Conservation (phyloP, 495 filamentous ascomycete genomes). For the Acidomyces sp. region DNA sequence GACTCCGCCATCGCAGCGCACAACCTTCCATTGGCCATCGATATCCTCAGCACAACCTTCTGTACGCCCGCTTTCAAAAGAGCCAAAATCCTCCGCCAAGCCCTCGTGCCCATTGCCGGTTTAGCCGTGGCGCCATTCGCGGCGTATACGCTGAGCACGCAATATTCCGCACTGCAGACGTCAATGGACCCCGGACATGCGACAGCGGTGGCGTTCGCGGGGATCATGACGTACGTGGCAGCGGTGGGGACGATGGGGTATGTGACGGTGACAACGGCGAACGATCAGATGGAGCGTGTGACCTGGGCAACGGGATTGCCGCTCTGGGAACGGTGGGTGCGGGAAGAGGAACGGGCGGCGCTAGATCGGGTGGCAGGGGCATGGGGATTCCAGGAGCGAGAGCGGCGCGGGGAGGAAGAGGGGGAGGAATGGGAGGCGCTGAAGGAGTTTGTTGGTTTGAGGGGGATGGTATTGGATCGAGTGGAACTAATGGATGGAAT, state of each 20-base stretch:
- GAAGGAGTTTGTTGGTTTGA: slow-evolving; percentile 62
- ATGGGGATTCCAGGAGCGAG: slow-evolving; percentile 80
- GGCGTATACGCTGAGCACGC: slow-evolving; percentile 52
- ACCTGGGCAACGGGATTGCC: slow-evolving; percentile 73
- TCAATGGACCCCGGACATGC: slow-evolving; percentile 57
- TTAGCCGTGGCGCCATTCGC: slow-evolving; percentile 51
- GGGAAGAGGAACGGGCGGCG: slow-evolving; percentile 86
- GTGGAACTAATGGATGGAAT: slow-evolving; percentile 84
- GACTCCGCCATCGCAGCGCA: slow-evolving; percentile 61
- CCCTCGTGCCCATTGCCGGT: slow-evolving; percentile 38
- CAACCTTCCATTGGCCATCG: slow-evolving; percentile 61
- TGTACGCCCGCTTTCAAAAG: slow-evolving; percentile 57
- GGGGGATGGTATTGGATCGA: slow-evolving; percentile 80
- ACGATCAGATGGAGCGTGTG: slow-evolving; percentile 90
- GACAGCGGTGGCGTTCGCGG: slow-evolving; percentile 65
- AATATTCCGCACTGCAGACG: slow-evolving; percentile 47
- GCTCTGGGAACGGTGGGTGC: slow-evolving; percentile 71
- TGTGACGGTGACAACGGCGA: slow-evolving; percentile 70
- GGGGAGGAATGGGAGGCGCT: slow-evolving; percentile 79
- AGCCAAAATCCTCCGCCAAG: slow-evolving; percentile 45
- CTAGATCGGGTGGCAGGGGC: slow-evolving; percentile 70
- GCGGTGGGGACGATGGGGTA: slow-evolving; percentile 66
- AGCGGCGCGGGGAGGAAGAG: slow-evolving; percentile 74
- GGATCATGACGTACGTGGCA: slow-evolving; percentile 66
- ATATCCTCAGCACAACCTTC: slow-evolving; percentile 69